A percentile compares a stretch with the other conserved stretches of the same genome.
phyloP scores from a whole-genome alignment of 2,329 filamentous ascomycete genomes.

The Myriosclerotinia scirpicola region DNA sequence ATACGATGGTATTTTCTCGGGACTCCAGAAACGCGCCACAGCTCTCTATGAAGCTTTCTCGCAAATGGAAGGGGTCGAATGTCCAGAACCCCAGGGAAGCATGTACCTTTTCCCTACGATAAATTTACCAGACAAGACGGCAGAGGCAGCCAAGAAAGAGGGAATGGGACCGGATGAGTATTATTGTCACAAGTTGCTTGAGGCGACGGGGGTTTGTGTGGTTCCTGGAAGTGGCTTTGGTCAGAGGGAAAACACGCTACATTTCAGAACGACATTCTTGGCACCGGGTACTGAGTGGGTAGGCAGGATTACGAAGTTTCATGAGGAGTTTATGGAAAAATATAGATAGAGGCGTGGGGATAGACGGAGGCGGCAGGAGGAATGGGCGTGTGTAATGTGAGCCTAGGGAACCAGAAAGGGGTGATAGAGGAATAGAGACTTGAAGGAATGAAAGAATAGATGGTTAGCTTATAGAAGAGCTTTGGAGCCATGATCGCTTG shows the following conservation, averaged over 20 bases:
- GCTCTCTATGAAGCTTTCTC: slow-evolving; percentile 89
- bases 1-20: slow-evolving; percentile 78
- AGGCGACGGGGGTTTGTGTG: slow-evolving; percentile 91
- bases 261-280: slow-evolving; percentile 96
- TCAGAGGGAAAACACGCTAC: slow-evolving; percentile 84
- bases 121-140: slow-evolving; percentile 71
- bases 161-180: slow-evolving; percentile 83
- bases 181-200: slow-evolving; percentile 87
- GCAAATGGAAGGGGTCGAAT: slow-evolving; percentile 94
- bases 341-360: slow-evolving; percentile 47
- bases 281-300: slow-evolving; percentile 97
- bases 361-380: not conserved
- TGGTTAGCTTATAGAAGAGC: too few relatives aligned
- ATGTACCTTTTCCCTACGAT: slow-evolving; percentile 99
- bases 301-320: slow-evolving; percentile 82
- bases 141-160: slow-evolving; percentile 72
- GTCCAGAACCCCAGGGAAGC: slow-evolving; percentile 71
- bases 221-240: slow-evolving; percentile 93
- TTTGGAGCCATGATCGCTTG: too few relatives aligned
- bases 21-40: slow-evolving; percentile 74
- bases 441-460: not conserved
- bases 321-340: slow-evolving; percentile 86
- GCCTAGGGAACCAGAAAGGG: not conserved
- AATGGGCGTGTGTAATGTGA: not conserved
- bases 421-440: not conserved